Evolutionary conservation across 2,329 filamentous ascomycete species (phyloP).

Genomic region (Hypomyces perniciosus): DNA sequence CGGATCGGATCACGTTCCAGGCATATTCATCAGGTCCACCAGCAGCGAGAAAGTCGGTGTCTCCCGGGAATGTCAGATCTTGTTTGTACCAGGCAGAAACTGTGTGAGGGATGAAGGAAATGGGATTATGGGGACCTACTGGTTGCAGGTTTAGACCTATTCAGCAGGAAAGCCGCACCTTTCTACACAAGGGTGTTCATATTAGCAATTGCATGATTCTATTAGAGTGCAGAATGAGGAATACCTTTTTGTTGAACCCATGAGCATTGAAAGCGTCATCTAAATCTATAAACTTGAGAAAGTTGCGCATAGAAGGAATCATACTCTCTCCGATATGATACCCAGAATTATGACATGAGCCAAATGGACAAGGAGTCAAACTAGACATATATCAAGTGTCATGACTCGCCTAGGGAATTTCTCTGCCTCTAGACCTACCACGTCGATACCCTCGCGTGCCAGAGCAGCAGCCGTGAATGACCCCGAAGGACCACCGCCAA

Average conservation of each 20-base stretch:
- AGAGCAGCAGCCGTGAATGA: conserved; percentile 15
- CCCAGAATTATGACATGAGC: not conserved
- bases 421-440: conserved; percentile 14
- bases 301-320: conserved; percentile 33
- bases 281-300: conserved; percentile 37
- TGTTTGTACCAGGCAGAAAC: not conserved
- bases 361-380: too few relatives aligned
- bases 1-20: conserved; percentile 43
- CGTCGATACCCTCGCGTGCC: conserved; percentile 15
- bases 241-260: conserved; percentile 35
- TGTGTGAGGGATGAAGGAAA: not conserved
- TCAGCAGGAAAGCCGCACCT: conserved; percentile 36
- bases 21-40: conserved; percentile 31
- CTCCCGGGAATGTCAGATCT: conserved; percentile 15
- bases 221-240: not conserved
- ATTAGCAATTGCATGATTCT: too few relatives aligned
- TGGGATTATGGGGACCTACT: conserved; percentile 20
- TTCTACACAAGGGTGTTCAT: not conserved
- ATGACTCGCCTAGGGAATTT: conserved; percentile 13
- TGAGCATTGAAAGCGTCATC: conserved; percentile 33
- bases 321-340: conserved; percentile 34
- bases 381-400: not conserved
- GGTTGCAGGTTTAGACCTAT: conserved; percentile 22
- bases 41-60: conserved; percentile 36
- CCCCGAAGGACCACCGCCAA: conserved; percentile 15